phyloP scores from a whole-genome alignment of 148 eudicot species.

The Rhododendron vialii region DNA sequence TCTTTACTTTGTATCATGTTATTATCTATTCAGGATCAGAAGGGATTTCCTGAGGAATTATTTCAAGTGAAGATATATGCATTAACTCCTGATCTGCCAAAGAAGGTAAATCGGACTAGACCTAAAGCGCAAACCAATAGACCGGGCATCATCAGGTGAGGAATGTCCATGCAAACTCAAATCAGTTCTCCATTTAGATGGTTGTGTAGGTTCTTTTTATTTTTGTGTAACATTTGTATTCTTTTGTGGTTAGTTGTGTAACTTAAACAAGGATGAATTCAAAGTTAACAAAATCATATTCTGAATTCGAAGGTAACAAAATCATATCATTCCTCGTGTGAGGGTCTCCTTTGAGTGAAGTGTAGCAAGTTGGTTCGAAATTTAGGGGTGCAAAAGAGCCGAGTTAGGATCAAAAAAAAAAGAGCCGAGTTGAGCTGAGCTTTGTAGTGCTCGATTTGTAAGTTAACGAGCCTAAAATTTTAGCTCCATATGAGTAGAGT shows the following conservation, averaged over 20 bases:
- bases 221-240: neutral
- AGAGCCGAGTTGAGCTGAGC: neutral
- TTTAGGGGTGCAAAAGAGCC: neutral
- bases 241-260: neutral
- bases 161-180: neutral
- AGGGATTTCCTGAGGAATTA: conserved; percentile 67
- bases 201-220: neutral
- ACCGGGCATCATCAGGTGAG: conserved; percentile 64
- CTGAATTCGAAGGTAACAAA: neutral
- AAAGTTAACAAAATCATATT: too few species aligned
- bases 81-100: conserved; percentile 56
- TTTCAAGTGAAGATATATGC: conserved; percentile 95
- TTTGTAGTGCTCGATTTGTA: neutral
- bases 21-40: conserved; percentile 59
- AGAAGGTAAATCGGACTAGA: conserved; percentile 28
- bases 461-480: neutral
- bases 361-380: neutral
- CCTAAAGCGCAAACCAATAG: conserved; percentile 37
- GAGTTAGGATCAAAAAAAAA: too few species aligned
- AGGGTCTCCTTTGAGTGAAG: neutral
- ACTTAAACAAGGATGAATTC: neutral
- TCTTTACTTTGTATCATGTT: neutral
- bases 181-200: neutral
- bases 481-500: neutral
- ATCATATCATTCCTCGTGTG: neutral